These are phyloP conservation scores for Phyllosticta ampelicida DNA, from an alignment of 2,329 filamentous ascomycete genomes.

Conservation along the genomic window DNA sequence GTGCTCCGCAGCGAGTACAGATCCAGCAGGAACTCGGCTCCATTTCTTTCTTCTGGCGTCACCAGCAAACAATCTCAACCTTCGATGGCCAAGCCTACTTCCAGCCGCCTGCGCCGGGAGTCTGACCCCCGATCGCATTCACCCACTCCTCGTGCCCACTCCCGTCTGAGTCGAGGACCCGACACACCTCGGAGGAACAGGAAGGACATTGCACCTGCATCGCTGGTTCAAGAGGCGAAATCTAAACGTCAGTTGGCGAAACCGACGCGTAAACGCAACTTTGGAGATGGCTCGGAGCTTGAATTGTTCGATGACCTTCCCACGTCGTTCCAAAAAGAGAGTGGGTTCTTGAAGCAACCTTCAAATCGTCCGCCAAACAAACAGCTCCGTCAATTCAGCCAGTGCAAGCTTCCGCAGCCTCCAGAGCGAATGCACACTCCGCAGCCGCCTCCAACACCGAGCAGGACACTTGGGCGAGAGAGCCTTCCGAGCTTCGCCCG, in stretches of 20 bases:
- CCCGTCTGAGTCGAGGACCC: constrained; percentile 37
- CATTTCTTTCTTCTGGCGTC: constrained; percentile 70
- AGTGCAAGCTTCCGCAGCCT: constrained; percentile 25
- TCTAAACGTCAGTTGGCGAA: constrained; percentile 63
- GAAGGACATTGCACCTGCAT: constrained; percentile 38
- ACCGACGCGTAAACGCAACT: constrained; percentile 59
- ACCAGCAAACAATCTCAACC: constrained; percentile 70
- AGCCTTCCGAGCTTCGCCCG: constrained; percentile 53
- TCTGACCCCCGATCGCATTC: constrained; percentile 54
- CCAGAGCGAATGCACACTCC: constrained; percentile 38
- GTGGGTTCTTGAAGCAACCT: constrained; percentile 71
- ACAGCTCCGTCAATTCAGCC: constrained; percentile 43
- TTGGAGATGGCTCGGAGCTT: constrained; percentile 85
- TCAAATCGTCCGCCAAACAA: constrained; percentile 57
- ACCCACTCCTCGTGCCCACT: constrained; percentile 35
- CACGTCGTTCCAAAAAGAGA: constrained; percentile 73
- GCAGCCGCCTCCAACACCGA: constrained; percentile 41
- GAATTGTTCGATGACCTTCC: constrained; percentile 92
- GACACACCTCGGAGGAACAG: constrained; percentile 40
- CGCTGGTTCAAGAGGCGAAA: constrained; percentile 41
- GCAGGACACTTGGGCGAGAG: constrained; percentile 41
- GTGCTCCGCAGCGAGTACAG: constrained; percentile 39
- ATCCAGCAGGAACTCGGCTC: constrained; percentile 53
- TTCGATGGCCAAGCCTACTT: constrained; percentile 57
- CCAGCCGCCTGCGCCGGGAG: constrained; percentile 68